These are phyloP conservation scores for Nitzschia sp. DNA, from an alignment of 108 stramenopile species.

Conservation along the genomic window DNA sequence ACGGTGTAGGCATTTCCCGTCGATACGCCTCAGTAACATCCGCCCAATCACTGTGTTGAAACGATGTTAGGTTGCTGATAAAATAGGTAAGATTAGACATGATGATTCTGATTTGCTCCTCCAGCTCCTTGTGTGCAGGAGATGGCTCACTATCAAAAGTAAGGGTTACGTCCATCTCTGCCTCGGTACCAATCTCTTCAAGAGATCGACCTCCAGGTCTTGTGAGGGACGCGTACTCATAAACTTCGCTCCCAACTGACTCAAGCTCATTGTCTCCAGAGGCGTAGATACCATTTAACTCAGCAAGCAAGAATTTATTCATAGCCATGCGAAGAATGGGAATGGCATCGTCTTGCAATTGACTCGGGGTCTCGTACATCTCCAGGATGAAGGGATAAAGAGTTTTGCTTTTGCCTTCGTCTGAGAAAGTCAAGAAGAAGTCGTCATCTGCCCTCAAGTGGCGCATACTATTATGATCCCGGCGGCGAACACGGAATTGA, in stretches of 20 bases:
- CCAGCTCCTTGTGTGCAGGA: constrained; percentile 26
- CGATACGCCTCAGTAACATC: constrained; percentile 39
- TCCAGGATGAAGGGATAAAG: constrained; percentile 37
- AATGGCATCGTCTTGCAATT: constrained; percentile 23
- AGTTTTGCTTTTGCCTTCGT: constrained; percentile 38
- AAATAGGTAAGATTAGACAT: constrained; percentile 38
- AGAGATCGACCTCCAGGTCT: constrained; percentile 14
- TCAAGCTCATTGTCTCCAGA: constrained; percentile 13
- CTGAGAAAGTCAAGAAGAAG: constrained; percentile 35
- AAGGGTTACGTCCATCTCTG: constrained; percentile 40
- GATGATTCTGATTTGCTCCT: constrained; percentile 1
- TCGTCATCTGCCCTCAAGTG: neutral
- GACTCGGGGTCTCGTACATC: constrained; percentile 40
- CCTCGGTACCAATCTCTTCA: constrained; percentile 28
- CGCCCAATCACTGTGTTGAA: constrained; percentile 29
- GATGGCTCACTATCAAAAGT: constrained; percentile 48
- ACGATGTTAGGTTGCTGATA: constrained; percentile 37
- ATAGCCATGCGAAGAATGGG: constrained; percentile 31
- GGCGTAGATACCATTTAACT: constrained; percentile 31
- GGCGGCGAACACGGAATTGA: constrained; percentile 15
- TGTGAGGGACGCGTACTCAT: constrained; percentile 1
- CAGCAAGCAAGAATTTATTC: constrained; percentile 42
- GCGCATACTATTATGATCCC: neutral
- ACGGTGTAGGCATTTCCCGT: constrained; percentile 20
- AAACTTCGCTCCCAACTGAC: constrained; percentile 24